Base-by-base conservation (phyloP, 495 filamentous ascomycete genomes). In the Tuber magnatum region DNA sequence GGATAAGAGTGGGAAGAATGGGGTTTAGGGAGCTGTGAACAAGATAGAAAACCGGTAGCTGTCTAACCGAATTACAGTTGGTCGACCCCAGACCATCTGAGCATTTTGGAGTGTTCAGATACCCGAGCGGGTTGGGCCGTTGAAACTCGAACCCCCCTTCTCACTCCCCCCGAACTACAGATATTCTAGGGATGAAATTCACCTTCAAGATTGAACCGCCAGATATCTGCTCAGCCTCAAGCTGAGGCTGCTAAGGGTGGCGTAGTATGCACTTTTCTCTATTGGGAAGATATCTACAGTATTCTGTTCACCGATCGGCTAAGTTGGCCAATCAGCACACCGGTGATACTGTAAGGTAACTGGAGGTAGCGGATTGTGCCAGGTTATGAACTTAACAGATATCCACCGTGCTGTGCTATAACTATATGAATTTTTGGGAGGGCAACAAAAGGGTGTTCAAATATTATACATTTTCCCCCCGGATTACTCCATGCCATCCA, bases 401-500 rank as follows among this genome's bases (percentile, higher is more conserved):
- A 3, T 35, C 56, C 28, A 20, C 2, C 7, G 18, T 18, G 14
- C 56, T 65, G 28, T 65, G 16, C 28, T 18, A 65, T 35, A 8
- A 32, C 56, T 20, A 32, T 35, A 14, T 1, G 28, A 1, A 65
- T 32, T 65, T 35, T 65, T 16, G 14, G 56, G 28, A 35, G 14
- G 12, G 6, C 7, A 22, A 56, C 44, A 20, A 9, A 7, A 5
- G 70, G 71, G 28, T 38, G 24, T 74, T 51, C 28, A 70, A 14
- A 24, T 28, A 28, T 44, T 73, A 78, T 68, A 32, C n/a, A 69
- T 38, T 42, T 56, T 73, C 18, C 28, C 18, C 28, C 56, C 4
- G 35, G 14, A 35, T 72, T 78, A 92, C 84, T 94, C 87, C 94
- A 97, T 97, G 22, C 94, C 94, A 75, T 91, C 90, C 93, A 99